Evolutionary conservation across 371 early-diverging fungal species (phyloP).

Genomic region (Mucor plumbeus): DNA sequence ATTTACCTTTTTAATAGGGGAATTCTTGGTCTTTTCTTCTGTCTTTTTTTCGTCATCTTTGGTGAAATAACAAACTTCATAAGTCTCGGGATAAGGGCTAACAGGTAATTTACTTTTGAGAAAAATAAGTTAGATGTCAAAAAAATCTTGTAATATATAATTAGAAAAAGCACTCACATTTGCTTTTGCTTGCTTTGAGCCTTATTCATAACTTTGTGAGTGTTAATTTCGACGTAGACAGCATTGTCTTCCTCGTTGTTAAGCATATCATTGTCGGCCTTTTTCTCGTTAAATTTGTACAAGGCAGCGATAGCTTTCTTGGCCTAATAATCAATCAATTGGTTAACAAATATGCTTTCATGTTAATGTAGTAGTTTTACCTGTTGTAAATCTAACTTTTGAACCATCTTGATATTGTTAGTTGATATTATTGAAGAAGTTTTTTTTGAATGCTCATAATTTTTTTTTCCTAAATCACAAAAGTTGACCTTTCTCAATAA

Average conservation of each 20-base stretch:
- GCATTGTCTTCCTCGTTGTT: constrained; percentile 16
- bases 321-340: constrained; percentile 11
- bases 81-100: constrained; percentile 13
- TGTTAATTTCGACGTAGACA: constrained; percentile 20
- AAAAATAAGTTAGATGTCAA: neutral
- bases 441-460: constrained; percentile 2
- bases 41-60: constrained; percentile 11
- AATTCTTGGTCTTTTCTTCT: constrained; percentile 17
- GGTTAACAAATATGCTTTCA: neutral
- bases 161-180: constrained; percentile 9
- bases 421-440: neutral
- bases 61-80: constrained; percentile 27
- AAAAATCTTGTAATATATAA: too few relatives aligned
- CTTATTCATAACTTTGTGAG: constrained; percentile 29
- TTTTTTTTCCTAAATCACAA: constrained; percentile 8
- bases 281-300: constrained; percentile 19
- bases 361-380: neutral
- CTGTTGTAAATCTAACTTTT: constrained; percentile 25
- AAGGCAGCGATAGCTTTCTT: constrained; percentile 32
- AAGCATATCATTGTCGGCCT: constrained; percentile 21
- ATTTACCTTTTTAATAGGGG: constrained; percentile 24
- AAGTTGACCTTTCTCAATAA: constrained; percentile 2
- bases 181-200: constrained; percentile 15
- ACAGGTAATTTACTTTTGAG: constrained; percentile 11
- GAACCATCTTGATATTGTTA: constrained; percentile 12